Base-by-base conservation (phyloP, 768 basidiomycete genomes). In the Mycena indigotica region DNA sequence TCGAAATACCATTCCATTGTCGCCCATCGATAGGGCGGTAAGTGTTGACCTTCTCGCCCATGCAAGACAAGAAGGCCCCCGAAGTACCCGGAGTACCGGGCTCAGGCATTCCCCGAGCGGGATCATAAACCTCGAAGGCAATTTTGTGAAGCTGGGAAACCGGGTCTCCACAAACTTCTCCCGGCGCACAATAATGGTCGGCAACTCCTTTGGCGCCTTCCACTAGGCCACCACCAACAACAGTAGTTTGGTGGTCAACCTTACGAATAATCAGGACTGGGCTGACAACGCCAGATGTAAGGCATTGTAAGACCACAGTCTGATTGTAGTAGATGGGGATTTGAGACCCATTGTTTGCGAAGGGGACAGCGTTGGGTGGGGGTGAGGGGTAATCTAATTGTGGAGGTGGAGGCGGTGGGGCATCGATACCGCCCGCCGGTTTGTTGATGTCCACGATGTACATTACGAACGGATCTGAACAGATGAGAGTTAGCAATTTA, bases 311-410 rank as follows among this genome's bases (percentile, higher is more conserved):
- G 28, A 98, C 93, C 46, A 98, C 90, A 1, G 93, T 95, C 71
- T 95, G 91, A 69, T 98, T 98, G 80, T 98, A 98, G 73, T 95
- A 93, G 56, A 98, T 88, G 17, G 94, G 89, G 46, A 93, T 93
- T 66, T 89, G 89, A 3, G 87, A 86, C 1, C 90, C 88, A 63
- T 90, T 90, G 70, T 87, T 87, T 39, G 87, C 87, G 72, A 91
- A 91, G 4, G 90, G 78, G 50, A 96, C 93, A 4, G 92, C 93
- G 62, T 95, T 94, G 13, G 93, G 89, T 24, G 95, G 93, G 28
- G 92, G 91, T 0, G 89, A 89, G 5, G 96, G 96, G 71, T 93
- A 98, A 62, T 93, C 94, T 0, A 88, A 85, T 53, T 93, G 89
- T 1, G 87, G 89, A 3, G 91, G 89, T 16, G 91, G 90, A 0